A percentile compares a stretch with the other conserved stretches of the same genome.
Evolutionary conservation across 495 filamentous ascomycete genomes (phyloP).

Genomic region (Cercophora newfieldiana): DNA sequence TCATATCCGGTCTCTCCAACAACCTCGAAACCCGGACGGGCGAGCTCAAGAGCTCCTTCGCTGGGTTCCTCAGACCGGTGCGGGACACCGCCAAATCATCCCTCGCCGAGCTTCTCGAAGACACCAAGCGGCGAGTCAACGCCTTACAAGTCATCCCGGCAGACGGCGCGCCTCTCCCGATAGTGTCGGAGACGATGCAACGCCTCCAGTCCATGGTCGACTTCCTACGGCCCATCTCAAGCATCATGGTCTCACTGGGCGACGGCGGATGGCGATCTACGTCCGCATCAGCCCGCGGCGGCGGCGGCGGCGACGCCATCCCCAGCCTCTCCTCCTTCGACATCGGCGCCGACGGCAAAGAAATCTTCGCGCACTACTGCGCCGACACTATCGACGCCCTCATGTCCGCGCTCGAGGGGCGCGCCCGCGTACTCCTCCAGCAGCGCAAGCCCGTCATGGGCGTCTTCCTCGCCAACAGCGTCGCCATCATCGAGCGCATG

Average conservation of each 20-base stretch:
- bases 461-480: slow-evolving; percentile 89
- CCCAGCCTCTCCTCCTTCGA: slow-evolving; percentile 77
- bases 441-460: slow-evolving; percentile 70
- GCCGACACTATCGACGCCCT: slow-evolving; percentile 81
- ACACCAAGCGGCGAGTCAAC: slow-evolving; percentile 70
- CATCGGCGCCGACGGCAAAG: slow-evolving; percentile 82
- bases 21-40: slow-evolving; percentile 79
- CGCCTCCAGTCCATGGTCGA: slow-evolving; percentile 82
- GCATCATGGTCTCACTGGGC: slow-evolving; percentile 86
- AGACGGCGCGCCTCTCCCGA: slow-evolving; percentile 76
- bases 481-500: slow-evolving; percentile 80
- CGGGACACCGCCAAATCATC: slow-evolving; percentile 89
- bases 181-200: slow-evolving; percentile 83
- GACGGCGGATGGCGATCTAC: slow-evolving; percentile 82
- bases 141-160: slow-evolving; percentile 64
- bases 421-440: slow-evolving; percentile 71
- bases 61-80: slow-evolving; percentile 83
- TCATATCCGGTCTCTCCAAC: slow-evolving; percentile 77
- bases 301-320: slow-evolving; percentile 60
- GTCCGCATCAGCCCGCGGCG: slow-evolving; percentile 37
- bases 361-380: slow-evolving; percentile 86
- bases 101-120: slow-evolving; percentile 80
- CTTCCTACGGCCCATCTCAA: slow-evolving; percentile 83
- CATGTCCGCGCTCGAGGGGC: slow-evolving; percentile 73
- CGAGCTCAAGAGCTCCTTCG: slow-evolving; percentile 78